phyloP scores from a whole-genome alignment of 208 protist genomes.

The Crithidia acanthocephali region DNA sequence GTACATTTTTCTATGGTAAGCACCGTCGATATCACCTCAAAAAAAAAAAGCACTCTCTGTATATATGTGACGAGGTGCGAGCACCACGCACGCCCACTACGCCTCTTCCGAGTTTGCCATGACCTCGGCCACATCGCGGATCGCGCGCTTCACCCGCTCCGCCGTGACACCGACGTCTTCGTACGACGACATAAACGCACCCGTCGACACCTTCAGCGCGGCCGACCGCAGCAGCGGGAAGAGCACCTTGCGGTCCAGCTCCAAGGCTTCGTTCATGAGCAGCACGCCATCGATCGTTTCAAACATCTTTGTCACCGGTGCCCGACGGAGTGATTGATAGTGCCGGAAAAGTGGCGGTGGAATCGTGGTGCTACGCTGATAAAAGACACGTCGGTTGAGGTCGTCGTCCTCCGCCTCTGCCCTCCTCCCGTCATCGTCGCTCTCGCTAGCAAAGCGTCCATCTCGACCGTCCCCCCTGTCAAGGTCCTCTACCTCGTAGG shows the following conservation, averaged over 20 bases:
- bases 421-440: not conserved
- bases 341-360: conserved; percentile 41
- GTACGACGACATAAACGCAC: conserved; percentile 82
- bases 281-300: conserved; percentile 64
- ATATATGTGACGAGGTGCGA: no score
- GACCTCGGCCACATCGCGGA: conserved; percentile 63
- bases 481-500: not conserved
- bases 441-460: not conserved
- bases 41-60: no score
- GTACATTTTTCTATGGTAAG: no score
- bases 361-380: conserved; percentile 26
- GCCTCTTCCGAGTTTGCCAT: conserved; percentile 54
- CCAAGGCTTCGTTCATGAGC: conserved; percentile 74
- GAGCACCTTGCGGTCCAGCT: conserved; percentile 67
- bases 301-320: conserved; percentile 56
- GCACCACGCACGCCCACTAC: conserved; percentile 24
- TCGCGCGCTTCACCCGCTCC: conserved; percentile 60
- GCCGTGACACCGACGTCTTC: conserved; percentile 66
- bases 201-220: conserved; percentile 79
- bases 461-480: no score
- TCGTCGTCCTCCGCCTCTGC: conserved; percentile 14
- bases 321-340: conserved; percentile 40
- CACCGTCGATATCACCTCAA: no score
- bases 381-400: conserved; percentile 28
- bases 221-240: conserved; percentile 80